Conservation (phyloP, 1,284 basidiomycete genomes). For the Pisolithus thermaeus region DNA sequence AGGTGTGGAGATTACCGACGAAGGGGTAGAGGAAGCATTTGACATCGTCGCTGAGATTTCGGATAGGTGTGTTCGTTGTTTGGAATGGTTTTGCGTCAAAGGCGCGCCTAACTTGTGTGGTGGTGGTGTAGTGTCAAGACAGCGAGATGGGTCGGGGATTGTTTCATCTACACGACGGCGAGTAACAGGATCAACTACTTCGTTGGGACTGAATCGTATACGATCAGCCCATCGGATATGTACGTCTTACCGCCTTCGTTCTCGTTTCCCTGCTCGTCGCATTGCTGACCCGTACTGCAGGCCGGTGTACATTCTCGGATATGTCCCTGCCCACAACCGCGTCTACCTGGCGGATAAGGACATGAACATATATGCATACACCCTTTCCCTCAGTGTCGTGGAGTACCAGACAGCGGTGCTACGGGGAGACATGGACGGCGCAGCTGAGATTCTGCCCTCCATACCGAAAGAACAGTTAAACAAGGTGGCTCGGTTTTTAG, state of each 20-base stretch:
- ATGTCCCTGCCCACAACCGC: slow-evolving; percentile 90
- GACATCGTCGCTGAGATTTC: slow-evolving; percentile 90
- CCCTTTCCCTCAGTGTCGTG: slow-evolving; percentile 83
- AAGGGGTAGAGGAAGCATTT: slow-evolving; percentile 96
- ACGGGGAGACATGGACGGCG: slow-evolving; percentile 81
- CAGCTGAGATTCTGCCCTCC: slow-evolving; percentile 75
- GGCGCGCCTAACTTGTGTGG: neutral
- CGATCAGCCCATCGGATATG: slow-evolving; percentile 91
- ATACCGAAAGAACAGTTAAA: slow-evolving; percentile 89
- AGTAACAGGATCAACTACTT: slow-evolving; percentile 93
- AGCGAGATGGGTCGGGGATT: slow-evolving; percentile 97
- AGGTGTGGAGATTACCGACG: slow-evolving; percentile 78
- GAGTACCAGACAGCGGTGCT: slow-evolving; percentile 97
- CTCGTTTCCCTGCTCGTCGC: neutral
- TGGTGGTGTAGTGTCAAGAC: slow-evolving; percentile 69
- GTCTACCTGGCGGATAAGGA: slow-evolving; percentile 96
- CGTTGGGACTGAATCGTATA: slow-evolving; percentile 90
- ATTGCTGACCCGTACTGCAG: slow-evolving; percentile 34
- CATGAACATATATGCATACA: slow-evolving; percentile 80
- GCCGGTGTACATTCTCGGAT: slow-evolving; percentile 91
- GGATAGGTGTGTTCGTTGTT: slow-evolving; percentile 53
- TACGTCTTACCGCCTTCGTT: slow-evolving; percentile 35
- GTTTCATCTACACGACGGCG: slow-evolving; percentile 93
- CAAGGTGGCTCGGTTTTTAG: slow-evolving; percentile 93
- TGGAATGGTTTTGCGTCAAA: neutral